Evolutionary conservation across 805 yeast genomes (phyloP), one percentile per base, ranked within the genome.

Genomic region (Pichia eremophila): DNA sequence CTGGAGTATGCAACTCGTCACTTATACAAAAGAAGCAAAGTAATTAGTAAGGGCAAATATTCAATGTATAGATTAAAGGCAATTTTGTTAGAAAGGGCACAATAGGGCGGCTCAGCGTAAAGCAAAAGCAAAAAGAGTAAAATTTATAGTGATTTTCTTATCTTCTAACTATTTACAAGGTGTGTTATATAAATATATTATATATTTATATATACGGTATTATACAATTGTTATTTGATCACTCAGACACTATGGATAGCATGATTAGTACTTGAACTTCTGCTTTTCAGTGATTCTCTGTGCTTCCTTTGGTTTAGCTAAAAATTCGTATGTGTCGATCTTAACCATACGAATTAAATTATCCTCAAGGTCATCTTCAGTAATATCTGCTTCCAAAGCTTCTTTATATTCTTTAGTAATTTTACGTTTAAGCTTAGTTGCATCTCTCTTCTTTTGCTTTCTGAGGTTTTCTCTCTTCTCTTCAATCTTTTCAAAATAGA

Each of bases 401-500:
- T 52, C 50, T 39, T 54, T 55, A 40, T 61, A 60, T 34, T 60
- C 63, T 10, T 51, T 47, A 8, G 43, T 43, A 14, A 63, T 48
- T 38, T 58, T 57, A 43, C 58, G 55, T 41, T 58, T 57, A 19
- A 58, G 41, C 32, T 46, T 55, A 34, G 56, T 53, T 1, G 60
- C 57, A 43, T 55, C 60, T 37, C 51, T 52, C 47, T 58, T 62
- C 47, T 56, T 61, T 40, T 51, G 51, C 42, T 51, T 51, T 39
- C 56, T 55, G 17, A 55, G 37, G 37, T 58, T 55, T 40, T 57
- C 64, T 49, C 64, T 70, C 49, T 67, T 68, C 43, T 61, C 61
- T 50, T 65, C 59, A 39, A 72, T 53, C 47, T 64, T 63, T 8
- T 58, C 64, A 27, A 57, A 59, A 39, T 54, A 56, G 43, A 54